Percentiles rank a stretch among this genome's conserved stretches.
Conservation (phyloP, 176 grass and related monocot species). For the Eragrostis nindensis region DNA sequence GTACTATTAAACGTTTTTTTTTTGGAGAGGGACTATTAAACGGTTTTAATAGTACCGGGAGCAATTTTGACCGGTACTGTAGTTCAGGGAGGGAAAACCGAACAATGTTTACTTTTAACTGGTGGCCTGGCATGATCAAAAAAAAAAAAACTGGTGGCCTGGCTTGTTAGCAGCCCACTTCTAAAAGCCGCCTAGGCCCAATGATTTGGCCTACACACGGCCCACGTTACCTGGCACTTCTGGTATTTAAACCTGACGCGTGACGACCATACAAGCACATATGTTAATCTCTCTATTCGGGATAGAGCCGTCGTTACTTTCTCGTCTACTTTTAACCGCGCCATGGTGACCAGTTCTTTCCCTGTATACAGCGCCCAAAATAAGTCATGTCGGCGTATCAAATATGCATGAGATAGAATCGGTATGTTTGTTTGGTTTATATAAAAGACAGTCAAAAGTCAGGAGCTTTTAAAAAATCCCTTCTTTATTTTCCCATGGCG, state of each 20-base stretch:
- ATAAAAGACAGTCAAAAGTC: conserved; percentile 17
- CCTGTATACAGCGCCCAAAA: not conserved
- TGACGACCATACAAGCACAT: too few relatives aligned
- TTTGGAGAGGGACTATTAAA: too few relatives aligned
- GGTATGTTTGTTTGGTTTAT: not conserved
- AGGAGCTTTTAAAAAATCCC: conserved; percentile 16
- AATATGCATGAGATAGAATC: not conserved
- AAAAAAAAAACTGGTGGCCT: too few relatives aligned
- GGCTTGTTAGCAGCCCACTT: not conserved
- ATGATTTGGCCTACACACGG: not conserved
- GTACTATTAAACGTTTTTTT: too few relatives aligned
- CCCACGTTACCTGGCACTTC: not conserved
- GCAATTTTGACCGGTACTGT: too few relatives aligned
- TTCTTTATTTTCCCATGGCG: not conserved
- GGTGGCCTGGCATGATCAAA: too few relatives aligned
- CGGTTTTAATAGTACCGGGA: too few relatives aligned
- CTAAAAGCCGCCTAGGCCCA: not conserved
- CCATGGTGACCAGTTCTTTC: conserved; percentile 26
- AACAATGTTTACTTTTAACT: too few relatives aligned
- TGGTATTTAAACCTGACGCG: too few relatives aligned
- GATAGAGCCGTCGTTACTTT: conserved; percentile 25
- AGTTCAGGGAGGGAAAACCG: too few relatives aligned
- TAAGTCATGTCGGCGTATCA: not conserved
- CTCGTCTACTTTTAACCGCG: conserved; percentile 28
- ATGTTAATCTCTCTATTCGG: not conserved